Conservation (phyloP, 2,329 filamentous ascomycete genomes). For the Pseudogymnoascus sp. region DNA sequence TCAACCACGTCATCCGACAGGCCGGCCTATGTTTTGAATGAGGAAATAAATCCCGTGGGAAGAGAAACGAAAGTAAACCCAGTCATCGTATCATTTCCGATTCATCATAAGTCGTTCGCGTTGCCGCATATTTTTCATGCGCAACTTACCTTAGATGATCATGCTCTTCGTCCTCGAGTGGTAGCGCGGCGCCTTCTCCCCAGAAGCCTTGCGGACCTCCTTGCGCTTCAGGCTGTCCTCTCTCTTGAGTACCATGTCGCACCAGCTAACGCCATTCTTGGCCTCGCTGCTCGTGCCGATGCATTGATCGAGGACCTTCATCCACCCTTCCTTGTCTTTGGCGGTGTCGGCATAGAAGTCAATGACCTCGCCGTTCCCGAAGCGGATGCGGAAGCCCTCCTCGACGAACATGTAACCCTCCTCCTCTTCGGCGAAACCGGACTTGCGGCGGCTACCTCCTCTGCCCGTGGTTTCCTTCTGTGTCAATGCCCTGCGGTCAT, state of each 20-base stretch:
- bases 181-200: constrained; percentile 13
- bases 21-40: constrained; percentile 2
- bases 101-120: constrained; percentile 3
- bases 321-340: constrained; percentile 87
- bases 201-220: constrained; percentile 5
- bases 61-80: constrained; percentile 6
- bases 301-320: constrained; percentile 74
- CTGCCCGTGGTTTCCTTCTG: constrained; percentile 75
- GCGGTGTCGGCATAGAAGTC: constrained; percentile 94
- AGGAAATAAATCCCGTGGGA: constrained; percentile 5
- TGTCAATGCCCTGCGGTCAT: constrained; percentile 75
- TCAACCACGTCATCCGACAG: constrained; percentile 4
- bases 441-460: constrained; percentile 74
- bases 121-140: not conserved
- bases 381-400: constrained; percentile 96
- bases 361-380: constrained; percentile 96
- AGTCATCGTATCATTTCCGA: constrained; percentile 7
- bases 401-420: constrained; percentile 99
- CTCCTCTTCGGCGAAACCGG: constrained; percentile 94
- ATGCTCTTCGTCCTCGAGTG: constrained; percentile 27
- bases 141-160: constrained; percentile 15
- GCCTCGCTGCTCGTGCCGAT: constrained; percentile 39
- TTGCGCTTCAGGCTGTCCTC: constrained; percentile 35
- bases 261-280: constrained; percentile 52
- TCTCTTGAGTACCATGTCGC: constrained; percentile 56